phyloP scores from a whole-genome alignment of 495 filamentous ascomycete genomes.

The Trichoderma erinaceum region DNA sequence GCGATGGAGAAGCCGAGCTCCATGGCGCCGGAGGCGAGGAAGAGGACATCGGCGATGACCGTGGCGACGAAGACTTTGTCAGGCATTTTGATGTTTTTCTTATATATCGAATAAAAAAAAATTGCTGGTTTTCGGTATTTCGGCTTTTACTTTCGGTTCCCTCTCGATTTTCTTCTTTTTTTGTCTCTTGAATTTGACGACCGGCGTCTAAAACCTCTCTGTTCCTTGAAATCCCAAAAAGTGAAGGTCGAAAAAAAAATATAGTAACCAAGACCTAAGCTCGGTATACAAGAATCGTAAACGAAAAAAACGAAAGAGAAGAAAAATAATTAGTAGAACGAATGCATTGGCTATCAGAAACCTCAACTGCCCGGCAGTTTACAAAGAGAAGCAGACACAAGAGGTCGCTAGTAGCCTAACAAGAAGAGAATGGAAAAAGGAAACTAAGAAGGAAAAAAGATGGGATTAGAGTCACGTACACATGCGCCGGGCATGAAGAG shows the following conservation, averaged over 20 bases:
- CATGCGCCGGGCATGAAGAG: slow-evolving; percentile 10
- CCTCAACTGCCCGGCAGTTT: background rate
- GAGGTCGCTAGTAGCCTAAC: background rate
- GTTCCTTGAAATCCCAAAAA: slow-evolving; percentile 10
- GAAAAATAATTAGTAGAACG: slow-evolving; percentile 20
- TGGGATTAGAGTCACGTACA: slow-evolving; percentile 21
- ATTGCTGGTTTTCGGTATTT: background rate
- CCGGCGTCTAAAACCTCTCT: slow-evolving; percentile 36
- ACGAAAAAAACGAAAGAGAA: slow-evolving; percentile 21
- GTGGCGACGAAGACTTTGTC: slow-evolving; percentile 55
- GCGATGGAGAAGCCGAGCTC: slow-evolving; percentile 58
- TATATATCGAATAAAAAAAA: background rate
- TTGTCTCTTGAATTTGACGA: slow-evolving; percentile 28
- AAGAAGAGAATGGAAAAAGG: slow-evolving; percentile 22
- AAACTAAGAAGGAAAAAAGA: slow-evolving; percentile 26
- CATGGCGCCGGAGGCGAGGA: slow-evolving; percentile 56
- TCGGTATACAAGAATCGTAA: slow-evolving; percentile 23
- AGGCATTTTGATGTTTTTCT: slow-evolving; percentile 36
- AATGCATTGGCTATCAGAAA: background rate
- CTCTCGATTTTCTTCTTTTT: background rate
- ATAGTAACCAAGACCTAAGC: slow-evolving; percentile 2
- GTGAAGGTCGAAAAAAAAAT: slow-evolving; percentile 15
- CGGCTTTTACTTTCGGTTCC: background rate
- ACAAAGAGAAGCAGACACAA: background rate
- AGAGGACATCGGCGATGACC: slow-evolving; percentile 51